Evolutionary conservation across 2,329 filamentous ascomycete species (phyloP).

Genomic region (Diaporthe aspalathi): DNA sequence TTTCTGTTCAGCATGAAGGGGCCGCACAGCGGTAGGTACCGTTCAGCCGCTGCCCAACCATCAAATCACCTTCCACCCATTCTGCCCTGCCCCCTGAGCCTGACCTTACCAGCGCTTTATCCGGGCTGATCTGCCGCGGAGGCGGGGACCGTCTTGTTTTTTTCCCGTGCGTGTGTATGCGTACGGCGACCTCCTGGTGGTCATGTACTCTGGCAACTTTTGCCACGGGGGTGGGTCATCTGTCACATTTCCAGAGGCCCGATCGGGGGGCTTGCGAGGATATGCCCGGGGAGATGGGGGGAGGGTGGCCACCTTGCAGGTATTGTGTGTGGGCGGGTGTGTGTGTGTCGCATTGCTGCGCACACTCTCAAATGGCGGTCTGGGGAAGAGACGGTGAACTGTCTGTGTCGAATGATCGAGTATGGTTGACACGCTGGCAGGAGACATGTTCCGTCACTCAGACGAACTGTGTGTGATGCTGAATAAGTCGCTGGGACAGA

Average conservation of each 20-base stretch:
- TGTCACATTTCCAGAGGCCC: neutral
- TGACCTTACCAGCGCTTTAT: neutral
- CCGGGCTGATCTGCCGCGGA: slow-evolving; percentile 24
- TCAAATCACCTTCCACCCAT: neutral
- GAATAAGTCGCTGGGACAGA: too few species aligned
- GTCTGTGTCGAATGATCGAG: neutral
- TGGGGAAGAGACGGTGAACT: neutral
- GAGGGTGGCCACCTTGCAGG: neutral
- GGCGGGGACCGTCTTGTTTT: neutral
- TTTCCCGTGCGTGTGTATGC: too few species aligned
- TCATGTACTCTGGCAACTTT: neutral
- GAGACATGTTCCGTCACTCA: neutral
- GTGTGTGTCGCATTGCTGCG: neutral
- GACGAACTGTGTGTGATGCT: neutral
- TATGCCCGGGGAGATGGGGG: neutral
- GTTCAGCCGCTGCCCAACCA: neutral
- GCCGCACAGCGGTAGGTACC: neutral
- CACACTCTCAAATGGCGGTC: slow-evolving; percentile 13
- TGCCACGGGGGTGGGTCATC: neutral
- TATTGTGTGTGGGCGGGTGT: neutral
- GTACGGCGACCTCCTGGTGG: neutral
- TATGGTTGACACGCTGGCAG: neutral
- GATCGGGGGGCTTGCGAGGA: neutral
- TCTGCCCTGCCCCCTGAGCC: neutral
- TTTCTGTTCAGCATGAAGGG: neutral